These are phyloP conservation scores for Diaporthe amygdali DNA, from an alignment of 2,329 filamentous ascomycete genomes.

Conservation along the genomic window DNA sequence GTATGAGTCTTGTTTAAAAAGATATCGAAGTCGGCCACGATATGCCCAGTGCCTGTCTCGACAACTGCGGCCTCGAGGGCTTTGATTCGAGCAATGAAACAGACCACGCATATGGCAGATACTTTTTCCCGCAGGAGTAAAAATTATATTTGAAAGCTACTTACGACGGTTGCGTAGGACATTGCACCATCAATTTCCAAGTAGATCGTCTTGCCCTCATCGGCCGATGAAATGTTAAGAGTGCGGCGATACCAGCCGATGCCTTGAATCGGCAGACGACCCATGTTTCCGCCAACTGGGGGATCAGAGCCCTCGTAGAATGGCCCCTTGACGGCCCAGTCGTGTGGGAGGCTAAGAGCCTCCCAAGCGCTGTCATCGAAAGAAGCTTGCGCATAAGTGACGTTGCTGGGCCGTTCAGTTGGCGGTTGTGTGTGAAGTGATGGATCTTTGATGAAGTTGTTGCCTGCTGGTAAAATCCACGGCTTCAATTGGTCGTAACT, in stretches of 20 bases:
- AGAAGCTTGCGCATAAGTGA: neutral
- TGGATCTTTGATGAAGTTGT: neutral
- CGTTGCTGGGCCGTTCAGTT: neutral
- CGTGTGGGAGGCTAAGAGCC: constrained; percentile 48
- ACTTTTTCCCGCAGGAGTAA: too few species aligned
- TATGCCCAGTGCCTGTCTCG: too few species aligned
- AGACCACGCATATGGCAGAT: too few species aligned
- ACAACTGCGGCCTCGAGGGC: too few species aligned
- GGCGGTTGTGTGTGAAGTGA: neutral
- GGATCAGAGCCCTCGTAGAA: constrained; percentile 38
- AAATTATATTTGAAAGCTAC: too few species aligned
- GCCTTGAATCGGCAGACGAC: constrained; percentile 52
- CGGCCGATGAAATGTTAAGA: constrained; percentile 36
- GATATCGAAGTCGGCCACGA: too few species aligned
- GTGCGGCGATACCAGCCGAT: constrained; percentile 57
- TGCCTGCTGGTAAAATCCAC: neutral
- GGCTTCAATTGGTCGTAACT: constrained; percentile 1
- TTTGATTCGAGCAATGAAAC: too few species aligned
- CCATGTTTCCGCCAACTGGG: constrained; percentile 44
- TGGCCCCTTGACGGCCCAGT: constrained; percentile 54
- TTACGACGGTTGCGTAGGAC: constrained; percentile 54
- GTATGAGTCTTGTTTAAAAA: too few species aligned
- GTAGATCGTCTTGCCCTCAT: constrained; percentile 45
- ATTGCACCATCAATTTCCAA: constrained; percentile 58
- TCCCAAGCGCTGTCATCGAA: constrained; percentile 47